Evolutionary conservation across 768 basidiomycete genomes (phyloP), one percentile per base, ranked within the genome.

Genomic region (Coprinopsis marcescibilis): DNA sequence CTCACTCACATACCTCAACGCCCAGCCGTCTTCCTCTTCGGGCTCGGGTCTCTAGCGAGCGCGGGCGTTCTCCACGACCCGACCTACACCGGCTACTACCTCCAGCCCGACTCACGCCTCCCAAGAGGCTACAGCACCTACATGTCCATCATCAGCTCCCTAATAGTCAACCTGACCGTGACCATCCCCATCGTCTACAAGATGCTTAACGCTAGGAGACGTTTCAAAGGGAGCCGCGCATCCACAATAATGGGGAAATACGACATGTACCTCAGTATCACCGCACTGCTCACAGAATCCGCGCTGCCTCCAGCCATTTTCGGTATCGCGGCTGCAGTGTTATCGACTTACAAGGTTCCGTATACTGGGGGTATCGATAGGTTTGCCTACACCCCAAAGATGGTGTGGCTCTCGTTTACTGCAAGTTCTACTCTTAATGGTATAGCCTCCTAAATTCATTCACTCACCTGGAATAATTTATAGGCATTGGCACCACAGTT

Each of bases 151-250:
- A n/a, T n/a, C n/a, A n/a, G n/a, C n/a, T n/a, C n/a, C n/a, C n/a
- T n/a, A n/a, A n/a, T n/a, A n/a, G n/a, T n/a, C n/a, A n/a, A n/a
- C n/a, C n/a, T n/a, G n/a, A n/a, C n/a, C n/a, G n/a, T n/a, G n/a
- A n/a, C n/a, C n/a, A n/a, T n/a, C n/a, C n/a, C n/a, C 15, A 63
- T 71, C 23, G 52, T 68, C 21, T 44, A 53, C 37, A 51, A 57
- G 45, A 58, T 63, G n/a, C 51, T 55, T 21, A 43, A 46, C 14
- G 51, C 64, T 19, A 50, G 50, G 10, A 30, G 42, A 21, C 43
- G 49, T 4, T 41, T 65, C 2, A 38, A 38, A 3, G 26, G n/a
- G n/a, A 3, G 4, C 4, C 23, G 11, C 8, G 13, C n/a, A n/a
- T n/a, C n/a, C n/a, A n/a, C n/a, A n/a, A n/a, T n/a, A n/a, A n/a